These are phyloP conservation scores for Paramyrothecium sp. DNA, from an alignment of 2,329 filamentous ascomycete species.

Conservation along the genomic window DNA sequence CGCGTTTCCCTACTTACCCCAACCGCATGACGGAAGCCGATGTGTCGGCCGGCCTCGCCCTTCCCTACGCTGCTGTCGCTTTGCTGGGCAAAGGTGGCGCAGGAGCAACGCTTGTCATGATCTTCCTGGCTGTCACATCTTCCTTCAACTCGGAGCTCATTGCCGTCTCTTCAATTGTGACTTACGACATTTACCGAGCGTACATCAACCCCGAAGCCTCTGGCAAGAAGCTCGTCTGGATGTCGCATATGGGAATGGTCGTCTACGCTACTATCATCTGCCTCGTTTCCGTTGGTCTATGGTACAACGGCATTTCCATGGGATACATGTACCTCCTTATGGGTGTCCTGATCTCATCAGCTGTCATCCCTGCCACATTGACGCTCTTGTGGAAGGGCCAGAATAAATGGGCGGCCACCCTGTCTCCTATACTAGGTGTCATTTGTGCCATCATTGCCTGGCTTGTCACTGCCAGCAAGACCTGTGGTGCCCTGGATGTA, in stretches of 20 bases:
- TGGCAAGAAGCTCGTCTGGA: slow-evolving; percentile 75
- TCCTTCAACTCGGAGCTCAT: slow-evolving; percentile 83
- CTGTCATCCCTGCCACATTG: slow-evolving; percentile 78
- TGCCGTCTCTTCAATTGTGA: slow-evolving; percentile 81
- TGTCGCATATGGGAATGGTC: slow-evolving; percentile 72
- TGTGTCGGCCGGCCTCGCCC: slow-evolving; percentile 77
- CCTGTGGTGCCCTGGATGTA: slow-evolving; percentile 69
- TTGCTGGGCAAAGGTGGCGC: slow-evolving; percentile 81
- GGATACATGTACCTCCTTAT: slow-evolving; percentile 88
- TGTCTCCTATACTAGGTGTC: slow-evolving; percentile 67
- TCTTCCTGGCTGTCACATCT: slow-evolving; percentile 89
- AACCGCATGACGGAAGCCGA: slow-evolving; percentile 71
- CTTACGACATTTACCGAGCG: slow-evolving; percentile 85
- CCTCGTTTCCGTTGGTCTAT: slow-evolving; percentile 72
- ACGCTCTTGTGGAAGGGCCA: slow-evolving; percentile 80
- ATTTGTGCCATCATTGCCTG: slow-evolving; percentile 67
- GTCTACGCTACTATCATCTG: slow-evolving; percentile 75
- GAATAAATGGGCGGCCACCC: slow-evolving; percentile 68
- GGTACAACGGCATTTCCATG: slow-evolving; percentile 77
- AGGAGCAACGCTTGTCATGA: slow-evolving; percentile 72
- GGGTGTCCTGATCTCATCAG: slow-evolving; percentile 86
- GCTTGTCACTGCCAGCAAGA: slow-evolving; percentile 70
- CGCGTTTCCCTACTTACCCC: slow-evolving; percentile 69
- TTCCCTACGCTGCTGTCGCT: slow-evolving; percentile 82
- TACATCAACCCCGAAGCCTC: slow-evolving; percentile 79